Evolutionary conservation across 352 stramenopile species (phyloP).

Genomic region (Phytophthora crassamura): DNA sequence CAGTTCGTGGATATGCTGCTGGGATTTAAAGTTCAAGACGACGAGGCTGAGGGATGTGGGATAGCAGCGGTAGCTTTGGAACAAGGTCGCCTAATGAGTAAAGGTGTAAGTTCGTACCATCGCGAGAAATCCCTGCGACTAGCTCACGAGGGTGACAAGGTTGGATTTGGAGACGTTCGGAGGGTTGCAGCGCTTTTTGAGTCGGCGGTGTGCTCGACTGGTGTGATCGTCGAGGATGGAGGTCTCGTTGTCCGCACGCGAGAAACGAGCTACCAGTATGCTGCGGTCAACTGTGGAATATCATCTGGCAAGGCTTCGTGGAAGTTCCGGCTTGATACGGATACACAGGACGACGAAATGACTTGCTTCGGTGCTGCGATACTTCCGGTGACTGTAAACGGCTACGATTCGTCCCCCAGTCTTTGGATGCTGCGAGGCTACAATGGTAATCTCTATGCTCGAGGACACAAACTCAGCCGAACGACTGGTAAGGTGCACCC

Average conservation of each 20-base stretch:
- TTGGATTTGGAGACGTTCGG: conserved; percentile 62
- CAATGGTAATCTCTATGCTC: conserved; percentile 92
- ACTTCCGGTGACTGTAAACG: conserved; percentile 86
- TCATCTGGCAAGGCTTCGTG: conserved; percentile 82
- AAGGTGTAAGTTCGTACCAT: conserved; percentile 58
- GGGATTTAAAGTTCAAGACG: conserved; percentile 15
- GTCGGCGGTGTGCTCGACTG: conserved; percentile 74
- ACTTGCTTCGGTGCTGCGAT: conserved; percentile 92
- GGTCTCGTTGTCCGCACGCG: conserved; percentile 77
- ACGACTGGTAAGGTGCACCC: conserved; percentile 91
- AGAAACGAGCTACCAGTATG: conserved; percentile 91
- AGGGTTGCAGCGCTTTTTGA: conserved; percentile 85
- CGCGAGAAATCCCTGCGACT: conserved; percentile 48
- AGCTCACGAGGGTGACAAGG: conserved; percentile 45
- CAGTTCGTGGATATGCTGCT: conserved; percentile 79
- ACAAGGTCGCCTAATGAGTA: conserved; percentile 49
- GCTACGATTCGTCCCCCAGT: conserved; percentile 91
- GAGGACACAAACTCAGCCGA: conserved; percentile 85
- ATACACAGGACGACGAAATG: conserved; percentile 92
- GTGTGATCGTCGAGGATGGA: conserved; percentile 81
- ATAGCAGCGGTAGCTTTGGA: conserved; percentile 53
- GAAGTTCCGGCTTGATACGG: conserved; percentile 89
- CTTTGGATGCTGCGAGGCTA: conserved; percentile 94
- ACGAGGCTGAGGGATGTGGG: conserved; percentile 2
- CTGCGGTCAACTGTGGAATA: conserved; percentile 82